Base-by-base conservation (phyloP, 345 rosid genomes). In the Balakata baccata region DNA sequence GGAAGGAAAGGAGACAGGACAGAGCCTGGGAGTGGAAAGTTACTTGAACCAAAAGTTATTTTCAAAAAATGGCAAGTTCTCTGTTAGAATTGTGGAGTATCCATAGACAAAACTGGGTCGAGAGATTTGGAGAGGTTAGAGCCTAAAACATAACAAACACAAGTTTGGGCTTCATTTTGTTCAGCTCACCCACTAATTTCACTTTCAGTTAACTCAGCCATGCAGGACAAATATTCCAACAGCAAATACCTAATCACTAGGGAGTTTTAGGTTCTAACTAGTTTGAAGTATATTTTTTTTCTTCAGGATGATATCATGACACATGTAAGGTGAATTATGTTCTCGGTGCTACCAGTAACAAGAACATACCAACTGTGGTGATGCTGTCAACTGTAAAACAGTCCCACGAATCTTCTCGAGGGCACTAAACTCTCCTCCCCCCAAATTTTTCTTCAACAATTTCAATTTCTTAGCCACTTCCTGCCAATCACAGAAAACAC, bases 391-490 rank as follows among this genome's bases (percentile, higher is more conserved):
- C 80, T 82, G 81, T 79, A 90, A 78, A 75, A 95, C 85, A 64
- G 96, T 86, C 74, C 87, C 78, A 43, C 98, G 98, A 66, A 92
- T 92, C 75, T 91, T 85, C 70, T 63, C 62, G 5, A 95, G 97
- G 73, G 80, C 87, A 80, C 84, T 74, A 77, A 81, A 80, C 53
- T 91, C 86, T 22, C 90, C 98, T 58, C 60, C 84, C 69, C 73
- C 86, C 74, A 95, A 83, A 72, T 82, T 89, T 79, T 84, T 83
- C 86, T 91, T 89, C 84, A 91, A 71, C 47, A 72, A 69, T 81
- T 81, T 81, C 86, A 95, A 71, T 79, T 86, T 87, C 68, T 81
- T 50, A 20, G 75, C 89, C 83, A 95, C 97, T 63, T 72, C 86
- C 99, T 95, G 87, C 63, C 34, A 74, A 54, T 72, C n/a, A 64